Evolutionary conservation across 371 early-diverging fungal genomes (phyloP).

Genomic region (Mortierella sp.): DNA sequence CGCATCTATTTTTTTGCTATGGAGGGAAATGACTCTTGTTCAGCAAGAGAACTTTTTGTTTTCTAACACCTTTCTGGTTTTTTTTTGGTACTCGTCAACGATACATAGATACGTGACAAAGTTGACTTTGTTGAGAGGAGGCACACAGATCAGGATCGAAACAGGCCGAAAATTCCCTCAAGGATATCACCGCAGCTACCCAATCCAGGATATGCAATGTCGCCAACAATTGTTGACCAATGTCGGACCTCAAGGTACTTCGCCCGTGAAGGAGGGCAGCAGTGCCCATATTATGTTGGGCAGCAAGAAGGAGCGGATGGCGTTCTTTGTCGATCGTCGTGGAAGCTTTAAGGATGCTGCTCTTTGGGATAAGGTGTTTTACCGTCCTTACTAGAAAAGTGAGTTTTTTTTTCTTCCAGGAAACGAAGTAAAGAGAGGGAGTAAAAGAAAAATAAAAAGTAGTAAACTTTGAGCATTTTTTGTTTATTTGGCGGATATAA

Average conservation of each 20-base stretch:
- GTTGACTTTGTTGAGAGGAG: constrained; percentile 48
- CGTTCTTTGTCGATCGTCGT: constrained; percentile 54
- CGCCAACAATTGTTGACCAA: constrained; percentile 49
- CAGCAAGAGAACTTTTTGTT: not conserved
- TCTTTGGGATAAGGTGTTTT: constrained; percentile 51
- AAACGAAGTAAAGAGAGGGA: not conserved
- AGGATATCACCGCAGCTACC: constrained; percentile 51
- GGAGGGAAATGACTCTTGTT: not conserved
- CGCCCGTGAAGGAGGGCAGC: constrained; percentile 46
- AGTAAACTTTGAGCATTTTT: not conserved
- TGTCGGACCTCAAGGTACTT: constrained; percentile 51
- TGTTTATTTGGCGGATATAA: not conserved
- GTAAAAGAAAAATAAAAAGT: not conserved
- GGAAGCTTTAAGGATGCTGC: constrained; percentile 45
- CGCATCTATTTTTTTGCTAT: not conserved
- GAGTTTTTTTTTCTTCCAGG: not conserved
- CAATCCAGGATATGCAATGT: constrained; percentile 56
- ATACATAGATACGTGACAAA: constrained; percentile 49
- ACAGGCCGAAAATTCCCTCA: constrained; percentile 56
- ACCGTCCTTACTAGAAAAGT: constrained; percentile 27
- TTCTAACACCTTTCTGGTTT: not conserved
- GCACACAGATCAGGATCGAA: constrained; percentile 49
- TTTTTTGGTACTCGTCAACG: not conserved
- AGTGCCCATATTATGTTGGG: constrained; percentile 54
- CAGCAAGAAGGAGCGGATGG: constrained; percentile 55